These are phyloP conservation scores for Pseudogymnoascus sp. DNA, from an alignment of 2,329 filamentous ascomycete genomes.

Conservation along the genomic window DNA sequence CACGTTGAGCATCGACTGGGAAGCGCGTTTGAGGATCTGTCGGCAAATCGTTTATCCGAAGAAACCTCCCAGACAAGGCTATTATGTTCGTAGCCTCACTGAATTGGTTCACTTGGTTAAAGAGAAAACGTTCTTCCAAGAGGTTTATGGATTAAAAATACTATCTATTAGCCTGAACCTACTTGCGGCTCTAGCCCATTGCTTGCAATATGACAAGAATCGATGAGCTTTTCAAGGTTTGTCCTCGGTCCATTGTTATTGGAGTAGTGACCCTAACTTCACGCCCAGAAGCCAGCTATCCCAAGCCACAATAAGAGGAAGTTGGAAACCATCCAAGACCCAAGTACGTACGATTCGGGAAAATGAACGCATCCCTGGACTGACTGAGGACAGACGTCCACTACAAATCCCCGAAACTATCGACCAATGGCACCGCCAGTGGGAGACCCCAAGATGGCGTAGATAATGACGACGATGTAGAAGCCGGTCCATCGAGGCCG, in stretches of 20 bases:
- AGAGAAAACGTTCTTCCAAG: neutral
- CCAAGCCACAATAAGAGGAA: slow-evolving; percentile 10
- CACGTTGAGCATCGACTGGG: neutral
- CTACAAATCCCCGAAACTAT: slow-evolving; percentile 9
- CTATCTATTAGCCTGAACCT: neutral
- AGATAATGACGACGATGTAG: slow-evolving; percentile 36
- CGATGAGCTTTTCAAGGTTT: slow-evolving; percentile 9
- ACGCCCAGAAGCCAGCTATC: neutral
- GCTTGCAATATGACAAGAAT: neutral
- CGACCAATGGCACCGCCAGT: slow-evolving; percentile 13
- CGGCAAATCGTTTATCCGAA: slow-evolving; percentile 1
- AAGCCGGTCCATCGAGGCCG: slow-evolving; percentile 46
- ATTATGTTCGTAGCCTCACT: slow-evolving; percentile 10
- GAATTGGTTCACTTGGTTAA: slow-evolving; percentile 1
- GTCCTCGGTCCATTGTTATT: neutral
- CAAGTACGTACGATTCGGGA: neutral
- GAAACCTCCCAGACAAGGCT: slow-evolving; percentile 4
- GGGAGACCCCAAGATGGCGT: neutral
- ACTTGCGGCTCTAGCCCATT: neutral
- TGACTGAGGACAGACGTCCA: neutral
- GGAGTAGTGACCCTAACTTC: slow-evolving; percentile 1
- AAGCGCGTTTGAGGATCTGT: neutral
- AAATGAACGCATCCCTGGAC: neutral
- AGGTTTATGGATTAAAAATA: neutral
- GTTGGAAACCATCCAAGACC: slow-evolving; percentile 7